Evolutionary conservation across 352 stramenopile species (phyloP), one percentile per base, ranked within the genome.

Genomic region (Globisporangium acanthophoron): DNA sequence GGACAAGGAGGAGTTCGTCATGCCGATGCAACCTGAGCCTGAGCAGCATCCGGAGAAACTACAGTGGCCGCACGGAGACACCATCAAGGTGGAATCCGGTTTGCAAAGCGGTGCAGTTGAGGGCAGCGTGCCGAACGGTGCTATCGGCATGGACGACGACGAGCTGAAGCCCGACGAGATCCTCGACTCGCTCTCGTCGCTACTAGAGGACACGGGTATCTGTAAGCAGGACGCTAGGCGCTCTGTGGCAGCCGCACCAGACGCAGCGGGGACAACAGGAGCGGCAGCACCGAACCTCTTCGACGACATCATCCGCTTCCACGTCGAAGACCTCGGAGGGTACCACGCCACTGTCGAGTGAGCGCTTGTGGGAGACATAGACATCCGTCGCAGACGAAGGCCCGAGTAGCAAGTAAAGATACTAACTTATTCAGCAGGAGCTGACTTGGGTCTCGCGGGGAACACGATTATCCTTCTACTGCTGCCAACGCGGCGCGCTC

Each of bases 301-400:
- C 39, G 70, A 78, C 61, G 67, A 75, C 48, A 73, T 78, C 49
- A 64, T 78, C 46, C 70, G 70, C 49, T 78, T 78, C 56, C 70
- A 78, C 45, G 65, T 78, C 31, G 55, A 67, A 44, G 64, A 78
- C 20, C 64, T 78, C 16, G 67, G 66, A 39, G 46, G 48, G 15
- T 61, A 61, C 54, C 29, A 59, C 31, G 37, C 52, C 31, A 18
- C n/a, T 45, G 41, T 39, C 18, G 33, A 3, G 33, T 1, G 16
- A 49, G 40, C 11, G 9, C 24, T 16, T 31, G 44, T 6, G 5
- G 39, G 5, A 5, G 39, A 4, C 39, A 9, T 4, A 15, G 0
- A 33, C 15, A 24, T 24, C 21, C 21, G 21, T 24, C 21, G 21
- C 21, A 24, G 21, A 24, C 21, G 21, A 24, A 24, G 21, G 21